Conservation (phyloP, 768 basidiomycete species). For the Hortiboletus flavorubellus region DNA sequence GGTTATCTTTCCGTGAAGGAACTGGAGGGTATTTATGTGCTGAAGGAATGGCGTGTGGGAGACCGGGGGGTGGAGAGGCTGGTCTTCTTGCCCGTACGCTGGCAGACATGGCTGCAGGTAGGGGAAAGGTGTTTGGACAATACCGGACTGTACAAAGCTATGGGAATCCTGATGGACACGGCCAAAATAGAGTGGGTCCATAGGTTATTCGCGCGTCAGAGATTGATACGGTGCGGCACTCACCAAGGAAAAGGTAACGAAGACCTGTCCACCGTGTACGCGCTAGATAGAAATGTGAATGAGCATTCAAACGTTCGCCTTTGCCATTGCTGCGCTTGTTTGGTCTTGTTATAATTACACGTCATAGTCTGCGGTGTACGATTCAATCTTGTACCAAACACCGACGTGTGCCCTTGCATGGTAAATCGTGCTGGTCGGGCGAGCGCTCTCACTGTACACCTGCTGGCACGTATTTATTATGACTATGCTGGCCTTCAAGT, state of each 20-base stretch:
- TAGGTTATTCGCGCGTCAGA: not conserved
- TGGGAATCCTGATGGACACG: not conserved
- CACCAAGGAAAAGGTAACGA: not conserved
- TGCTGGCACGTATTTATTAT: not conserved
- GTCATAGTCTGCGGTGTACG: too few relatives aligned
- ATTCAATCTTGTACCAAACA: not conserved
- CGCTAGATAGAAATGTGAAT: not conserved
- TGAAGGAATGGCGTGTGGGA: constrained; percentile 33
- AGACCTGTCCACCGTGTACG: not conserved
- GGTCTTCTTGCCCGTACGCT: constrained; percentile 65
- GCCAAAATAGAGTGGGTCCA: not conserved
- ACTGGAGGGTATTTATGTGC: constrained; percentile 59
- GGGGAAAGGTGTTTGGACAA: constrained; percentile 12
- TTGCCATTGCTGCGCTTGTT: constrained; percentile 11
- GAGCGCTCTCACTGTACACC: too few relatives aligned
- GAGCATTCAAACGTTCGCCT: not conserved
- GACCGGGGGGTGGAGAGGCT: constrained; percentile 59
- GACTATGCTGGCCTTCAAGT: not conserved
- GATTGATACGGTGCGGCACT: not conserved
- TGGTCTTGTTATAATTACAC: constrained; percentile 7
- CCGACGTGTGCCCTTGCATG: not conserved
- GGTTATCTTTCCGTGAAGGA: constrained; percentile 49
- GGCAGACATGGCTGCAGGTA: constrained; percentile 35
- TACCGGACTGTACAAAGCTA: constrained; percentile 22
- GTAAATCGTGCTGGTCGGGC: not conserved